A percentile compares a stretch with the other conserved stretches of the same genome.
Evolutionary conservation across 768 basidiomycete species (phyloP).

Genomic region (Kwoniella dendrophila): DNA sequence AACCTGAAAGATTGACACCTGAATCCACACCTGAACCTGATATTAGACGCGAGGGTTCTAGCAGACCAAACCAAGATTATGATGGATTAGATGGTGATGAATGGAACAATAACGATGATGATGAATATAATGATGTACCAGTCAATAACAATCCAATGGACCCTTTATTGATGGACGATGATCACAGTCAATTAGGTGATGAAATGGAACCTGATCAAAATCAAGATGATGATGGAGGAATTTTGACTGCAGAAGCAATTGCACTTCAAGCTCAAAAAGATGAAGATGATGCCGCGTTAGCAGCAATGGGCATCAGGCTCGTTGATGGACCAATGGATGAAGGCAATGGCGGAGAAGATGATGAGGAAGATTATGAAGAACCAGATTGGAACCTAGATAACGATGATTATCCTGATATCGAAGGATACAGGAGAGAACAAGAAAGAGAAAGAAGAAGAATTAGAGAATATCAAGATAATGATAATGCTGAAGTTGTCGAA

Average conservation of each 20-base stretch:
- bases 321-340: slow-evolving; percentile 16
- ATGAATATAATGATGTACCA: slow-evolving; percentile 19
- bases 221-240: not conserved
- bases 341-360: slow-evolving; percentile 25
- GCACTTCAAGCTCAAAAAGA: slow-evolving; percentile 21
- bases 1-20: slow-evolving; percentile 41
- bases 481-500: slow-evolving; percentile 32
- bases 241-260: not conserved
- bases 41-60: not conserved
- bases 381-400: too few species aligned
- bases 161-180: not conserved
- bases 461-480: slow-evolving; percentile 19
- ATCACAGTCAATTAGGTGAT: slow-evolving; percentile 3
- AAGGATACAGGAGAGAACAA: slow-evolving; percentile 20
- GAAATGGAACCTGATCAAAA: slow-evolving; percentile 1
- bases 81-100: slow-evolving; percentile 18
- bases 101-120: slow-evolving; percentile 11
- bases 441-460: slow-evolving; percentile 22
- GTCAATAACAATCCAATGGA: not conserved
- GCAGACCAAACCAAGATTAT: not conserved
- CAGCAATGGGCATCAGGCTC: slow-evolving; percentile 22
- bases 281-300: slow-evolving; percentile 19
- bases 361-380: slow-evolving; percentile 13
- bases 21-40: slow-evolving; percentile 33
- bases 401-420: slow-evolving; percentile 27